Evolutionary conservation across 352 stramenopile genomes (phyloP), one percentile per base, ranked within the genome.

Genomic region (Pythium vanterpoolii): DNA sequence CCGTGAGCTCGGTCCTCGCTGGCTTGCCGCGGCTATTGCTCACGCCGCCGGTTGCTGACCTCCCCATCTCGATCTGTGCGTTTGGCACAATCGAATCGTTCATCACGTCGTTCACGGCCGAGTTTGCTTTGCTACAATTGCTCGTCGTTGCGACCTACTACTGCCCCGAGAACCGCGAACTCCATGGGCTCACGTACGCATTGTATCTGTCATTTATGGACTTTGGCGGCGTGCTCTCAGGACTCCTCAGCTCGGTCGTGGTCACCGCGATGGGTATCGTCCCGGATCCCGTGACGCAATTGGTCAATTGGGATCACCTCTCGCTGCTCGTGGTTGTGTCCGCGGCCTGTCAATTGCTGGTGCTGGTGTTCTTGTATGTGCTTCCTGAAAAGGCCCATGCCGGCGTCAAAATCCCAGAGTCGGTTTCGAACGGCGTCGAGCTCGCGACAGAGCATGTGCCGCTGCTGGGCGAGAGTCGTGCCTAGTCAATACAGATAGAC

Each of bases 121-220:
- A 93, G 64, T 90, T 93, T 59, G 82, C 82, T n/a, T 60, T 93
- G 36, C 66, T 93, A 18, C 84, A 91, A 57, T 55, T 93, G 36
- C 77, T 93, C 21, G 82, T 93, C 27, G 79, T 93, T 21, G 84
- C 84, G n/a, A 93, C 84, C 7, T 90, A 74, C 69, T 92, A 91
- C 60, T 91, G 82, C 31, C 84, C 84, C 0, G 51, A 71, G 9
- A 65, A 72, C 50, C 68, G 60, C 1, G 72, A 84, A 3, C 66
- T 89, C 9, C 79, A 90, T 54, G 84, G 84, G 3, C 67, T 93
- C 27, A 88, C 84, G 44, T 93, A 93, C 62, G 82, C 84, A 43
- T 63, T 93, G 50, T 93, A 79, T 60, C 64, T 93, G 36, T 91
- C 82, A 13, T 90, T 90, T 57, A 93, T 93, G 80, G 82, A 93